Conservation (phyloP, 2,329 filamentous ascomycete genomes). For the Geosmithia putterillii region DNA sequence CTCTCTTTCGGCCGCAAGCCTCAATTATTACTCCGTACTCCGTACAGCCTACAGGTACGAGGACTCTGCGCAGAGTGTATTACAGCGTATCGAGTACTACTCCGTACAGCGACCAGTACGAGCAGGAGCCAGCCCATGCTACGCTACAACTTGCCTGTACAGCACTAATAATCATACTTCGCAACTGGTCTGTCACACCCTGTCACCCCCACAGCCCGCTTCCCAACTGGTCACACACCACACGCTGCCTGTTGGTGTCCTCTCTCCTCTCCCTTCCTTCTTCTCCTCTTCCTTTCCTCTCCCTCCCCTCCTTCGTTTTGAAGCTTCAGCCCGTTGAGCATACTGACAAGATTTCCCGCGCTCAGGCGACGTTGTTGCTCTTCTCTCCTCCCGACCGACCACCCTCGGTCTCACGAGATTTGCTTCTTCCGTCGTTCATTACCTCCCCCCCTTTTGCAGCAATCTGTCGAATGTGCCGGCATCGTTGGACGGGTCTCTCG, state of each 20-base stretch:
- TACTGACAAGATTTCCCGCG: slow-evolving; percentile 5
- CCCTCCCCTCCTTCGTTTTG: slow-evolving; percentile 2
- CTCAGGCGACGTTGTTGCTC: slow-evolving; percentile 5
- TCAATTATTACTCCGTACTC: no score
- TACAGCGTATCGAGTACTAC: no score
- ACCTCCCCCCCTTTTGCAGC: no score
- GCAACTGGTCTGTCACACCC: slow-evolving; percentile 2
- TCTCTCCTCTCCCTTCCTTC: neutral
- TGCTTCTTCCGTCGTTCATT: neutral
- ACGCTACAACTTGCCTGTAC: neutral
- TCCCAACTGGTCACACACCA: neutral
- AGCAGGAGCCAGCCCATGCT: no score
- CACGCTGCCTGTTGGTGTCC: neutral
- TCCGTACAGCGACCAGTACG: no score
- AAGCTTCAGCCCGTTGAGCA: slow-evolving; percentile 1
- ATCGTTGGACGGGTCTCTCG: slow-evolving; percentile 1
- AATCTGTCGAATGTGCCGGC: no score
- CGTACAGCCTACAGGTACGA: no score
- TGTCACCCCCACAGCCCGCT: neutral
- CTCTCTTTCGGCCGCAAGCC: no score
- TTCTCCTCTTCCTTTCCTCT: neutral
- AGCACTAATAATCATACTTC: neutral
- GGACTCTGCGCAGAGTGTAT: no score
- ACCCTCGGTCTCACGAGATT: slow-evolving; percentile 1
- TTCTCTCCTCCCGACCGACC: slow-evolving; percentile 6